These are phyloP conservation scores for Naumovozyma baii DNA, from an alignment of 805 yeast genomes.

Conservation along the genomic window DNA sequence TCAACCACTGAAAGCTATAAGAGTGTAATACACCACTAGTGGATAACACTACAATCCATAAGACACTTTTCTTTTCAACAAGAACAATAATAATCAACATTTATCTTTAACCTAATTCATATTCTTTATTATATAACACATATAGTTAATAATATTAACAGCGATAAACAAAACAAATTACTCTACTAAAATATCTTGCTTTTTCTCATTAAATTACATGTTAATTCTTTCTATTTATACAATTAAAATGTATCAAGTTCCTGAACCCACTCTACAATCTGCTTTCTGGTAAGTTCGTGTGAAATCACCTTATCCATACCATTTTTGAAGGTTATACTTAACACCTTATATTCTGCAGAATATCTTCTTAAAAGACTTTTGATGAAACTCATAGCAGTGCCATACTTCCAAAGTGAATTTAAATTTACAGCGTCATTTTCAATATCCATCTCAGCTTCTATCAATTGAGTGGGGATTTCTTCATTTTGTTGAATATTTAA, in stretches of 20 bases:
- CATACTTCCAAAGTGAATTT: slow-evolving; percentile 37
- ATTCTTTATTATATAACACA: no score
- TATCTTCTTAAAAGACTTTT: slow-evolving; percentile 36
- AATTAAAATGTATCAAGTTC: slow-evolving; percentile 23
- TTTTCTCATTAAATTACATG: not conserved
- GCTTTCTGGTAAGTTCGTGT: slow-evolving; percentile 26
- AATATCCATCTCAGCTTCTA: slow-evolving; percentile 21
- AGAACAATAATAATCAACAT: no score
- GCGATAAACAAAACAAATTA: no score
- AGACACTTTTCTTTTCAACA: not conserved
- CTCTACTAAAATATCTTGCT: not conserved
- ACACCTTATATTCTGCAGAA: slow-evolving; percentile 34
- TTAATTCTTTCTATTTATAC: not conserved
- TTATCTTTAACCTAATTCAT: no score
- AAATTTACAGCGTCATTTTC: slow-evolving; percentile 22
- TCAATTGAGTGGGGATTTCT: slow-evolving; percentile 11
- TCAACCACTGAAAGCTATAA: slow-evolving; percentile 10
- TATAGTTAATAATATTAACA: no score
- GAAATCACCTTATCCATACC: slow-evolving; percentile 28
- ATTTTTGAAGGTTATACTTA: slow-evolving; percentile 26
- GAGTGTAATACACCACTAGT: slow-evolving; percentile 9
- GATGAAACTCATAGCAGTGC: slow-evolving; percentile 29
- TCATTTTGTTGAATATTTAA: slow-evolving; percentile 13
- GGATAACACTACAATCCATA: not conserved
- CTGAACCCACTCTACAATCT: slow-evolving; percentile 28